Evolutionary conservation across 495 filamentous ascomycete genomes (phyloP).

Genomic region (Talaromyces trachyspermus): DNA sequence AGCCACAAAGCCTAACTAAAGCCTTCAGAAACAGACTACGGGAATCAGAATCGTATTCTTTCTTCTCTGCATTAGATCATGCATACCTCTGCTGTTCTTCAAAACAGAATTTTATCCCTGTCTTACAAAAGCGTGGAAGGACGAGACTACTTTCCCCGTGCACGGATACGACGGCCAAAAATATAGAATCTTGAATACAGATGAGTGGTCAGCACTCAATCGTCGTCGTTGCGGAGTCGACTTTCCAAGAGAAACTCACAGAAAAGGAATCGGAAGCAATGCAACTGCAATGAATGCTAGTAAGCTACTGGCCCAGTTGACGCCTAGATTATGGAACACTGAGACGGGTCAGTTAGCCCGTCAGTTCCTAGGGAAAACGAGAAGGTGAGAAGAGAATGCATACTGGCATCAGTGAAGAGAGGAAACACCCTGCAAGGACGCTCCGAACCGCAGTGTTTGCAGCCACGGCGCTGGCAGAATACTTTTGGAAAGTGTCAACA

Average conservation of each 20-base stretch:
- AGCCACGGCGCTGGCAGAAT: slow-evolving; percentile 44
- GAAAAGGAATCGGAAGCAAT: slow-evolving; percentile 35
- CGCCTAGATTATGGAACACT: slow-evolving; percentile 40
- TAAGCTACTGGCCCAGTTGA: slow-evolving; percentile 48
- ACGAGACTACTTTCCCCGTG: slow-evolving; percentile 19
- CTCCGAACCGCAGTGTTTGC: slow-evolving; percentile 36
- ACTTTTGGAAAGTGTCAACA: slow-evolving; percentile 26
- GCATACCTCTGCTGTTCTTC: no score
- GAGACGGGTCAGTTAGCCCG: background rate
- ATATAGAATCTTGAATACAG: slow-evolving; percentile 30
- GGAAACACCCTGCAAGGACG: slow-evolving; percentile 39
- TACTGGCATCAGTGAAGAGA: slow-evolving; percentile 23
- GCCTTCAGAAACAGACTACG: no score
- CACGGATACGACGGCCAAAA: slow-evolving; percentile 27
- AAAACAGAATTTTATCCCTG: no score
- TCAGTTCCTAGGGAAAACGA: background rate
- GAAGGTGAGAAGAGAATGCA: background rate
- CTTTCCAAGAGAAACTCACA: slow-evolving; percentile 15
- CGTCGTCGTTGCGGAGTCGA: background rate
- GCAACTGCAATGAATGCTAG: slow-evolving; percentile 33
- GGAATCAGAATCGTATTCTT: no score
- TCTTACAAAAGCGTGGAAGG: no score
- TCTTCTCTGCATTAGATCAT: no score
- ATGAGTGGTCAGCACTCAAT: background rate
- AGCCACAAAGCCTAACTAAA: no score